Evolutionary conservation across 345 rosid genomes (phyloP).

Genomic region (Pistacia integerrima): DNA sequence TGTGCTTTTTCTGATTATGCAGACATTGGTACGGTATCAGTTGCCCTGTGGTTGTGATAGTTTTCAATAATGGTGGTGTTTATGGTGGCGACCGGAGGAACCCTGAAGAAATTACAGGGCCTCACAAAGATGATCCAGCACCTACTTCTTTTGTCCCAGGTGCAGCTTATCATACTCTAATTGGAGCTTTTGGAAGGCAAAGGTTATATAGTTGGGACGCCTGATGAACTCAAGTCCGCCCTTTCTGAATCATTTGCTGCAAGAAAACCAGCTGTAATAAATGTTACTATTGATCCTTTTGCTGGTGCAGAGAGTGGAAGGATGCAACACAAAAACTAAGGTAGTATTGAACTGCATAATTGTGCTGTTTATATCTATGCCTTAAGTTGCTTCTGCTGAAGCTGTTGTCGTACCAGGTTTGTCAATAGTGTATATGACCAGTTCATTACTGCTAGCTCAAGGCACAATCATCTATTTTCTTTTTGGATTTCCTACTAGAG

Average conservation of each 20-base stretch:
- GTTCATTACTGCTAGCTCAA: too few species aligned
- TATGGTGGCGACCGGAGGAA: constrained; percentile 94
- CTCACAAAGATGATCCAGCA: constrained; percentile 88
- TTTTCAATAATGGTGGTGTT: constrained; percentile 97
- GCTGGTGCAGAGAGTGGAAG: constrained; percentile 99
- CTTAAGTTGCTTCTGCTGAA: too few species aligned
- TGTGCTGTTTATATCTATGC: too few species aligned
- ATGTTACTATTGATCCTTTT: constrained; percentile 79
- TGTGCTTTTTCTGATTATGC: constrained; percentile 28
- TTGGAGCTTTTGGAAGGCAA: constrained; percentile 91
- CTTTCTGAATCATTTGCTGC: constrained; percentile 76
- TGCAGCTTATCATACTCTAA: constrained; percentile 80
- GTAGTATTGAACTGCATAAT: too few species aligned
- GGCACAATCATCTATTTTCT: not conserved
- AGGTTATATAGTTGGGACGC: constrained; percentile 86
- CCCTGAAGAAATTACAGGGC: constrained; percentile 82
- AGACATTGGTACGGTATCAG: constrained; percentile 93
- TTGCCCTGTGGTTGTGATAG: constrained; percentile 89
- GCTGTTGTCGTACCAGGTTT: too few species aligned
- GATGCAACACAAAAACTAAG: constrained; percentile 82
- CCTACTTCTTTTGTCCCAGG: constrained; percentile 93
- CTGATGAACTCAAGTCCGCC: constrained; percentile 76
- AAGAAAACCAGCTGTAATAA: constrained; percentile 78
- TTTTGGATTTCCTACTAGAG: not conserved
- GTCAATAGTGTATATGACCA: too few species aligned